Conservation (phyloP, 176 grass and related monocot species). For the Saccharum officinarum region DNA sequence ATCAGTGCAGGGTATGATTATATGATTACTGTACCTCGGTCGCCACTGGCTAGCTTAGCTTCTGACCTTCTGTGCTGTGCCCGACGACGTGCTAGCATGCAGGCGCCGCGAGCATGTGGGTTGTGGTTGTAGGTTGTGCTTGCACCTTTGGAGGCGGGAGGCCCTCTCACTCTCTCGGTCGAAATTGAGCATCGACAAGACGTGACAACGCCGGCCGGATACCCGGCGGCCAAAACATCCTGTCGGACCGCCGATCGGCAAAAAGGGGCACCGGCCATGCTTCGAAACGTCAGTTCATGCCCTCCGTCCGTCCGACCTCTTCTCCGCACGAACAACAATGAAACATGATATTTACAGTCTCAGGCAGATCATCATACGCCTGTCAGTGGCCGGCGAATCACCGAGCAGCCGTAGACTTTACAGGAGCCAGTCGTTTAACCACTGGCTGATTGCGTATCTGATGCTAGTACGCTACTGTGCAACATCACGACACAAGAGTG, state of each 20-base stretch:
- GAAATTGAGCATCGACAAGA: conserved; percentile 32
- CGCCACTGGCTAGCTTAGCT: too few species aligned
- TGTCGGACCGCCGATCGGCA: not conserved
- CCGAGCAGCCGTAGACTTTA: not conserved
- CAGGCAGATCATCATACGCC: not conserved
- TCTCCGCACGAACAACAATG: not conserved
- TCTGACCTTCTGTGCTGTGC: not conserved
- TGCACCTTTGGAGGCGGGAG: not conserved
- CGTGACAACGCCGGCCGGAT: conserved; percentile 14
- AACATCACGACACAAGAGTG: not conserved
- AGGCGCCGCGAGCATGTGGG: not conserved
- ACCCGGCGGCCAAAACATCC: conserved; percentile 27
- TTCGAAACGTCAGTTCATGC: not conserved
- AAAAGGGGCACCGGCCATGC: not conserved
- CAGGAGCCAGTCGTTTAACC: not conserved
- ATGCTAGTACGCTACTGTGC: not conserved
- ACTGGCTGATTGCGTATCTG: not conserved
- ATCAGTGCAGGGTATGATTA: not conserved
- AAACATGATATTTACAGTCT: not conserved
- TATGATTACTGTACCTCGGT: not conserved
- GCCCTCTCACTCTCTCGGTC: too few species aligned
- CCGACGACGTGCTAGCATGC: not conserved
- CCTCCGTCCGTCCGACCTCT: not conserved
- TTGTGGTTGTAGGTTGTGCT: too few species aligned
- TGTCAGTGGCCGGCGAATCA: not conserved